Evolutionary conservation across 805 yeast genomes (phyloP).

Genomic region (Metschnikowia picachoensis): DNA sequence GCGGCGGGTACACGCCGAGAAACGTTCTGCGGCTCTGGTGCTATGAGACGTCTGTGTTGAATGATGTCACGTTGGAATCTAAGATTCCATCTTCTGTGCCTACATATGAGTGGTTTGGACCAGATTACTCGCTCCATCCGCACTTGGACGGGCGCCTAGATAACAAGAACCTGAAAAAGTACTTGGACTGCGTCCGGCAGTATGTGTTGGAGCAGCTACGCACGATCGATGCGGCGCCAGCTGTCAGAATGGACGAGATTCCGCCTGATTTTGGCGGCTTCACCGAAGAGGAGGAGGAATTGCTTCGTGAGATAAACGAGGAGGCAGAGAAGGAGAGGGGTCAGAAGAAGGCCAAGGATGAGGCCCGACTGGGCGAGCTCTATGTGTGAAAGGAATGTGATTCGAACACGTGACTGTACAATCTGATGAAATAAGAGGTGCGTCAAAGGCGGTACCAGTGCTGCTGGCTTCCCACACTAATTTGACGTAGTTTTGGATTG

Average conservation of each 20-base stretch:
- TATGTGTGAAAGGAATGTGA: slow-evolving; percentile 5
- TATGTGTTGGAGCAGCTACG: slow-evolving; percentile 79
- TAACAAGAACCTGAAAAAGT: slow-evolving; percentile 79
- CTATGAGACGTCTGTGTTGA: slow-evolving; percentile 81
- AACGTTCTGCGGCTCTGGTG: slow-evolving; percentile 95
- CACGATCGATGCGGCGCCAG: slow-evolving; percentile 84
- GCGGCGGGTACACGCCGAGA: slow-evolving; percentile 97
- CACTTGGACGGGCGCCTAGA: slow-evolving; percentile 52
- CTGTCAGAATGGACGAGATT: slow-evolving; percentile 85
- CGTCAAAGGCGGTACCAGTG: no score
- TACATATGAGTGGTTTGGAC: slow-evolving; percentile 79
- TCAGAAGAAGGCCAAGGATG: slow-evolving; percentile 21
- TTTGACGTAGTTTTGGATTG: no score
- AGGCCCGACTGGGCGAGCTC: slow-evolving; percentile 23
- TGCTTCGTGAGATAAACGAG: slow-evolving; percentile 35
- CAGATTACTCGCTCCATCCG: slow-evolving; percentile 89
- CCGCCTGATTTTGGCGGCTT: slow-evolving; percentile 62
- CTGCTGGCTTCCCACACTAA: no score
- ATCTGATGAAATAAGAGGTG: background rate
- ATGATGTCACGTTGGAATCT: slow-evolving; percentile 49
- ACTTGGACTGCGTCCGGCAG: slow-evolving; percentile 72
- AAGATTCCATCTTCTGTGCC: slow-evolving; percentile 66
- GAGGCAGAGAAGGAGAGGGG: slow-evolving; percentile 21
- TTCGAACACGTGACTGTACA: no score
- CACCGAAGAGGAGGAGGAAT: slow-evolving; percentile 40